Base-by-base conservation (phyloP, 1,139 yeast genomes). In the Yamadazyma jaroonii region DNA sequence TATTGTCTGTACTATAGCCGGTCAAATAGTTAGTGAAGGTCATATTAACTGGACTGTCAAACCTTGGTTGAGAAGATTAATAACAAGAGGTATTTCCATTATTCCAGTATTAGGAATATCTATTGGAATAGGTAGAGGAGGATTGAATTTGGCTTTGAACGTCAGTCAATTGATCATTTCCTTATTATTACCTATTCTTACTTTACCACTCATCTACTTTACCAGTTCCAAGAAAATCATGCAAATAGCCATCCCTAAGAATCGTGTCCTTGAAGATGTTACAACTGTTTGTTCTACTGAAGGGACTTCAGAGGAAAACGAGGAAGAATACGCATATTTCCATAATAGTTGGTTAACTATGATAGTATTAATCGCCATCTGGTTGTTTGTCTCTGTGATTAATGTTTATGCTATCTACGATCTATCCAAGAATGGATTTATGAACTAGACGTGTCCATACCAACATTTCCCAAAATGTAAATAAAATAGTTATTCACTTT, bases 21-120 rank as follows among this genome's bases (percentile, higher is more conserved):
- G 92, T 2, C 90, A 84, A 59, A 80, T 84, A 57, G 84, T 84
- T 9, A 79, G 87, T 39, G 94, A 84, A 56, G 94, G 94, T 0
- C 84, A 84, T 51, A 63, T 84, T 33, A 77, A 83, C 44, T 84
- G 92, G 94, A 69, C 78, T 0, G 50, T 84, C 22, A 67, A 76
- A 34, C 90, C 92, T 2, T 76, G 85, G 95, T 54, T 81, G 34
- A 72, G 95, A 56, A 68, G 95, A 50, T 54, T 86, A 3, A 69
- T 79, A 14, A 86, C 95, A 0, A 71, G 95, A 60, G 61, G 74
- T 12, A 77, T 86, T 42, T 80, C 94, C 0, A 79, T 86, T 35
- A 54, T 84, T 4, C 95, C 95, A 2, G 84, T 90, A 54, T 61
- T 86, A 30, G 65, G 72, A 4, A 79, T 82, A n/a, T 71, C 82